Conservation (phyloP, 2,329 filamentous ascomycete genomes). For the Colletotrichum euphorbiae region DNA sequence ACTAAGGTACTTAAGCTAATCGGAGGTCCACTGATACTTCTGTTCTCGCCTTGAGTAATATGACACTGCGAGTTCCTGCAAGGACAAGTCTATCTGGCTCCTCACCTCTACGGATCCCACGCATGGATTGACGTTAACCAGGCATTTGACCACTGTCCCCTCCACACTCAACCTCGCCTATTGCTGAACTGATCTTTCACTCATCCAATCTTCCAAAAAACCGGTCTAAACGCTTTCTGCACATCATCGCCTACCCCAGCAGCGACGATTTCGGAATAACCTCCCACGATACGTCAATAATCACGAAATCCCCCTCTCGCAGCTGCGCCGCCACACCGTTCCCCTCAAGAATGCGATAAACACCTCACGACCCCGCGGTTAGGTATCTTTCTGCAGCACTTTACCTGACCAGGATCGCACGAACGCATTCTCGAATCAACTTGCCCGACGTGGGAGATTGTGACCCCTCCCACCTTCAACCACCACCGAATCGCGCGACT, state of each 20-base stretch:
- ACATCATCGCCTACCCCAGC: conserved; percentile 2
- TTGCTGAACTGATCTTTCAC: conserved; percentile 36
- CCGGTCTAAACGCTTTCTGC: neutral
- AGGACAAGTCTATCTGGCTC: conserved; percentile 32
- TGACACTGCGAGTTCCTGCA: conserved; percentile 2
- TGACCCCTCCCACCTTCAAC: conserved; percentile 17
- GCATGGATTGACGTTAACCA: conserved; percentile 1
- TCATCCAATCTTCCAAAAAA: no score
- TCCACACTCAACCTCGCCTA: conserved; percentile 25
- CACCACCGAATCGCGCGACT: conserved; percentile 26
- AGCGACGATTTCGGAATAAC: conserved; percentile 3
- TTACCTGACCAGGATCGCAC: conserved; percentile 37
- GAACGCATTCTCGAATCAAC: conserved; percentile 24
- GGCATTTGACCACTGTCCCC: conserved; percentile 13
- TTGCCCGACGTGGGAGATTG: conserved; percentile 34
- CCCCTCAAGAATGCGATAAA: conserved; percentile 24
- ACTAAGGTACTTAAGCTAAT: neutral
- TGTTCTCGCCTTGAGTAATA: conserved; percentile 9
- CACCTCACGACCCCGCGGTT: conserved; percentile 30
- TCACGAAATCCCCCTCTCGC: neutral
- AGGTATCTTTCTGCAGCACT: conserved; percentile 24
- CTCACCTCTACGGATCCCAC: neutral
- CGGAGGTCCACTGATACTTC: conserved; percentile 4
- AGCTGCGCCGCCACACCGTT: neutral
- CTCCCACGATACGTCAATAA: neutral